Base-by-base conservation (phyloP, 129 eudicot species). In the Ambrosia trifida region DNA sequence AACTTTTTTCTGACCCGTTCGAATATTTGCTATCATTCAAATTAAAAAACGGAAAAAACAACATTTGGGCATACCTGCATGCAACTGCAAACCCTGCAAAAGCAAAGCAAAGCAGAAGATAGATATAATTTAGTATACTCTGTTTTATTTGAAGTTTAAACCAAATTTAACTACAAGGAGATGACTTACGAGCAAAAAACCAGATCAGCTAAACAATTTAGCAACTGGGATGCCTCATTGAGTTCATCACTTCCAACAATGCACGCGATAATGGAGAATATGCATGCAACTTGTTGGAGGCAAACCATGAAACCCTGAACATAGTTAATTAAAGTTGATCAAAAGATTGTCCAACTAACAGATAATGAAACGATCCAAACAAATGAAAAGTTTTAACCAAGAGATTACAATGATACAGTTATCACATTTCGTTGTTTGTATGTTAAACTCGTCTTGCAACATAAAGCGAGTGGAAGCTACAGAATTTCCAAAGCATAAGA, bases 361-460 rank as follows among this genome's bases (percentile, higher is more conserved):
- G 7, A 3, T 36, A 62, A 35, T 13, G 65, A 62, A 35, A 62
- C 35, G 12, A 3, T 18, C 32, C 18, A 59, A 59, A 59, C 1
- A 32, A 30, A 9, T 35, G 18, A 45, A 58, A 44, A 69, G 73
- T 47, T 75, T 18, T 51, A 9, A 51, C 73, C 41, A 61, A 79
- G 79, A 81, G 70, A 66, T 73, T 62, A 93, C 96, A 76, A 93
- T 87, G 65, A 89, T 89, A 80, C 98, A 93, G 40, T 93, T 93
- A 63, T 93, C 96, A 66, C 96, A 93, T 76, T 87, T 81, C 0
- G 98, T 87, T 63, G 98, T 93, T 70, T 93, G 96, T 61, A 93
- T 89, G 89, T 93, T 80, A 75, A 93, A 93, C 86, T 93, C 90
- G 54, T 93, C 98, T 82, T 93, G 98, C 88, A 93, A 70, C 88